Conservation (phyloP, 2,329 filamentous ascomycete species). For the Microthyrium microscopicum region DNA sequence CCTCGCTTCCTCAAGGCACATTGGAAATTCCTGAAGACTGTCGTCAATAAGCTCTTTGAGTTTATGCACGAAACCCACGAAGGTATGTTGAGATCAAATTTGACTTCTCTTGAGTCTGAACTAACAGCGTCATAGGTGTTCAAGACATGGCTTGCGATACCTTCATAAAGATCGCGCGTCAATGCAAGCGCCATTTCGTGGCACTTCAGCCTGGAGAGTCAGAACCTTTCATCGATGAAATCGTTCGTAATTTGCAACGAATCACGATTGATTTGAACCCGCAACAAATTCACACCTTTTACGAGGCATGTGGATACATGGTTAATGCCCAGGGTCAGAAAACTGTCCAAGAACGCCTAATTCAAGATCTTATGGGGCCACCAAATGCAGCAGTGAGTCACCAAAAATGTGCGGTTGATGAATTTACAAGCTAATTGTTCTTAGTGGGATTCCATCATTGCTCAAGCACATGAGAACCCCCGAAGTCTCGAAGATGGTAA, state of each 20-base stretch:
- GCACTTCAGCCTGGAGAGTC: constrained; percentile 84
- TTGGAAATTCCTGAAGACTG: constrained; percentile 99
- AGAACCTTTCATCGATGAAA: constrained; percentile 98
- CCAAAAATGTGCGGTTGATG: not conserved
- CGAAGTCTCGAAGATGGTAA: constrained; percentile 78
- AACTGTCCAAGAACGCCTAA: constrained; percentile 77
- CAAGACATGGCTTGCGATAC: constrained; percentile 99
- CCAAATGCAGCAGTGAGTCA: constrained; percentile 59
- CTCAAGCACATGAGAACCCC: constrained; percentile 68
- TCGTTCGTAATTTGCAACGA: constrained; percentile 85
- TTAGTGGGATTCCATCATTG: constrained; percentile 90
- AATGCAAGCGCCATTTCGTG: constrained; percentile 94
- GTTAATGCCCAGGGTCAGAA: constrained; percentile 95
- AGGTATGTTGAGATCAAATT: constrained; percentile 35
- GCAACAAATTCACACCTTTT: constrained; percentile 97
- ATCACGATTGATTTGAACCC: constrained; percentile 91
- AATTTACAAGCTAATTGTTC: constrained; percentile 21
- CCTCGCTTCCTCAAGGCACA: constrained; percentile 96
- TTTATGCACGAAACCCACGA: constrained; percentile 99
- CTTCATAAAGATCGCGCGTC: constrained; percentile 98
- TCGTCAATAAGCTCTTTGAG: constrained; percentile 98
- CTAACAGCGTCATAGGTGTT: constrained; percentile 41
- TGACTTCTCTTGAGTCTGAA: not conserved
- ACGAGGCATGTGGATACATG: constrained; percentile 98
- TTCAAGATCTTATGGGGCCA: constrained; percentile 80